Percentiles rank a stretch among this genome's conserved stretches.
phyloP scores from a whole-genome alignment of 345 rosid genomes.

The Syzygium jambos region DNA sequence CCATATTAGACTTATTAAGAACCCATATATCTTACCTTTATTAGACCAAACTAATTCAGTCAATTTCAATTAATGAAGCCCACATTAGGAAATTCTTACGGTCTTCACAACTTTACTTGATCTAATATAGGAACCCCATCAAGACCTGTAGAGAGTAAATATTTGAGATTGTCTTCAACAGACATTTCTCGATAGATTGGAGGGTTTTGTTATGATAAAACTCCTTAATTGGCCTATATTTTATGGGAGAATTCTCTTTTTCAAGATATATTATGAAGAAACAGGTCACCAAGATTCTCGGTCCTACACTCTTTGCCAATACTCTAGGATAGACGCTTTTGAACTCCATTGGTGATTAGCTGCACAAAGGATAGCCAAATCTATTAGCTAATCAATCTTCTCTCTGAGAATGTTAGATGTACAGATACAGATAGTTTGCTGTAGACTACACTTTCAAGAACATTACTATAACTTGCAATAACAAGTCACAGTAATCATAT shows the following conservation, averaged over 20 bases:
- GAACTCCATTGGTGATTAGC: conserved; percentile 21
- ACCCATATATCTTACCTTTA: too few species aligned
- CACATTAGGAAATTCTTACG: too few species aligned
- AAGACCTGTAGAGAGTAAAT: conserved; percentile 3
- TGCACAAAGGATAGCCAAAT: conserved; percentile 1
- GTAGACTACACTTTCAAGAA: too few species aligned
- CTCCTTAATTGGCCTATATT: conserved; percentile 22
- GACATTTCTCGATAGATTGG: conserved; percentile 17
- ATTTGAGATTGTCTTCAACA: conserved; percentile 3
- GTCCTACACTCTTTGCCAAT: conserved; percentile 2
- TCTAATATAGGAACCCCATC: conserved; percentile 2
- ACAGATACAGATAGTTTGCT: too few species aligned
- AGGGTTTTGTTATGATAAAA: conserved; percentile 17
- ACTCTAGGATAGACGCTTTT: conserved; percentile 19
- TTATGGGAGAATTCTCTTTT: background rate
- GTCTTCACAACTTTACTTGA: conserved; percentile 9
- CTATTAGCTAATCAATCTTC: background rate
- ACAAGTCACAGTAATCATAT: too few species aligned
- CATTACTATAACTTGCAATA: too few species aligned
- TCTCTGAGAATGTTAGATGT: too few species aligned
- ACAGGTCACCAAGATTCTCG: conserved; percentile 19
- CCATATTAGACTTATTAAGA: too few species aligned
- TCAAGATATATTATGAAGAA: conserved; percentile 1
- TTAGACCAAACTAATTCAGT: too few species aligned
- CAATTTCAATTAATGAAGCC: too few species aligned